A percentile compares a stretch with the other conserved stretches of the same genome.
Conservation (phyloP, 1,139 yeast species). For the Suhomyces bokatorum region DNA sequence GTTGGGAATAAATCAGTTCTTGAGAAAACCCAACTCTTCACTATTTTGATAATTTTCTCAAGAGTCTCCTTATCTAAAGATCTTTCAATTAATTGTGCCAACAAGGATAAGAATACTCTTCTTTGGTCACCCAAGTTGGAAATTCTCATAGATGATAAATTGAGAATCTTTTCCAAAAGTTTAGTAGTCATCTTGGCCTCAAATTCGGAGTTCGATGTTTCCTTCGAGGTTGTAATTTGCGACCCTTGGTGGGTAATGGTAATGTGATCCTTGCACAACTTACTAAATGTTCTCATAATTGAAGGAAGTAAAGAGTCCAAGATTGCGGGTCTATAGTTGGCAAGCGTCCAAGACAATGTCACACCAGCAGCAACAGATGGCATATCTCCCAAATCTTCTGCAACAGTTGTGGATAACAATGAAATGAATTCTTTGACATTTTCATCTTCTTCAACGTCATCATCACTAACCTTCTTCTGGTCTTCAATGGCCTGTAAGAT, state of each 20-base stretch:
- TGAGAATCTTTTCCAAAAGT: slow-evolving; percentile 72
- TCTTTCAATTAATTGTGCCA: slow-evolving; percentile 89
- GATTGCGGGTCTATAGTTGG: slow-evolving; percentile 68
- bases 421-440: slow-evolving; percentile 62
- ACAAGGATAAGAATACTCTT: slow-evolving; percentile 76
- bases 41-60: slow-evolving; percentile 73
- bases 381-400: slow-evolving; percentile 80
- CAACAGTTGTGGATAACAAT: slow-evolving; percentile 64
- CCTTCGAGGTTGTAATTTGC: slow-evolving; percentile 23
- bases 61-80: slow-evolving; percentile 77
- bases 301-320: slow-evolving; percentile 74
- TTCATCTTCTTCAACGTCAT: slow-evolving; percentile 57
- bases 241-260: slow-evolving; percentile 61
- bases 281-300: slow-evolving; percentile 83
- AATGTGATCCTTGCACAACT: slow-evolving; percentile 85
- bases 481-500: slow-evolving; percentile 63
- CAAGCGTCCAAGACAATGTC: slow-evolving; percentile 79
- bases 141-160: slow-evolving; percentile 77
- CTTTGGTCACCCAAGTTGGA: slow-evolving; percentile 90
- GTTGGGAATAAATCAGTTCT: slow-evolving; percentile 88
- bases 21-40: slow-evolving; percentile 87
- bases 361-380: slow-evolving; percentile 92
- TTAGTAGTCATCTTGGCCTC: slow-evolving; percentile 81
- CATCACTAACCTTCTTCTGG: slow-evolving; percentile 44
- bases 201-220: slow-evolving; percentile 46